phyloP scores from a whole-genome alignment of 2,329 filamentous ascomycete species.

The Aspergillus fumigatiaffinis region DNA sequence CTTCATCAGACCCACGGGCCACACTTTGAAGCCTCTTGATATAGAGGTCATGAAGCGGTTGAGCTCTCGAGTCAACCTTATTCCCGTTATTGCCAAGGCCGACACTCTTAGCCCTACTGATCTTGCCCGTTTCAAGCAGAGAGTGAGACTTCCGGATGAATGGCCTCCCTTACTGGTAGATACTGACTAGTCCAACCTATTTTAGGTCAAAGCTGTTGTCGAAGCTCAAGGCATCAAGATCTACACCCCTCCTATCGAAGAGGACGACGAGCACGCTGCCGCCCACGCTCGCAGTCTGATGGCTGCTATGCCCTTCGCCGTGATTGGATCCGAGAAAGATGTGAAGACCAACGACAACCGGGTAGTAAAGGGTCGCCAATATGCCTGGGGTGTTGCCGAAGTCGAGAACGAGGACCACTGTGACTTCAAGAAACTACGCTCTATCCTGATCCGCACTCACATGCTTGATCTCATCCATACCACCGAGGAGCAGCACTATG shows the following conservation, averaged over 20 bases:
- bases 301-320: conserved; percentile 96
- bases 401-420: conserved; percentile 99
- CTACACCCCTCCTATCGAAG: conserved; percentile 95
- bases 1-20: conserved; percentile 97
- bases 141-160: conserved; percentile 55
- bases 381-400: conserved; percentile 98
- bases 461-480: conserved; percentile 99
- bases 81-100: conserved; percentile 97
- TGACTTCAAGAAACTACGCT: conserved; percentile 99
- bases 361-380: conserved; percentile 98
- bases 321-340: conserved; percentile 98
- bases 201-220: conserved; percentile 85
- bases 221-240: conserved; percentile 99
- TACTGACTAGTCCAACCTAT: not conserved
- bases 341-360: conserved; percentile 94
- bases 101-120: conserved; percentile 94
- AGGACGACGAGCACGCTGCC: conserved; percentile 94
- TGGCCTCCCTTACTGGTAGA: not conserved
- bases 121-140: conserved; percentile 88
- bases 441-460: conserved; percentile 96
- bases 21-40: conserved; percentile 96
- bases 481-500: conserved; percentile 98
- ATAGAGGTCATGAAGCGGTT: conserved; percentile 99
- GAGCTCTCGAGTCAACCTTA: conserved; percentile 95
- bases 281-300: conserved; percentile 93